Evolutionary conservation across 441 rosid species (phyloP).

Genomic region (Adansonia rubrostipa): DNA sequence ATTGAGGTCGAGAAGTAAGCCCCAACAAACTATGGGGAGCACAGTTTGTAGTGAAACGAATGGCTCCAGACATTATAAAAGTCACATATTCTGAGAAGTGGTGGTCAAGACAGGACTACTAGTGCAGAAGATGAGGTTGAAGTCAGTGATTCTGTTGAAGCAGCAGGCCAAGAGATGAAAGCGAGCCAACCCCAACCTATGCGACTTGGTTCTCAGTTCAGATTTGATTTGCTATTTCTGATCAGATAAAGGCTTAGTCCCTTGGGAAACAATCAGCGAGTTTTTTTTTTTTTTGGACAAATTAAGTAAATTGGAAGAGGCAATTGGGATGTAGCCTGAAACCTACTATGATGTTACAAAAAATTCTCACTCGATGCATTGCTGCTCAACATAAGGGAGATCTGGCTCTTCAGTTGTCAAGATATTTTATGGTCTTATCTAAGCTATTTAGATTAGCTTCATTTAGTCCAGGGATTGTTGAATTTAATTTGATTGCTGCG

Average conservation of each 20-base stretch:
- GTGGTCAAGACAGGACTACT: constrained; percentile 13
- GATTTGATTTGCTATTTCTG: constrained; percentile 49
- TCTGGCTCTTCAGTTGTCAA: too few species aligned
- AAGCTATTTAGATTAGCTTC: too few species aligned
- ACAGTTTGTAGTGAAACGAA: constrained; percentile 25
- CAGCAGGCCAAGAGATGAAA: neutral
- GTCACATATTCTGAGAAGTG: neutral
- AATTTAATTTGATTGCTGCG: too few species aligned
- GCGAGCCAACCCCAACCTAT: too few species aligned
- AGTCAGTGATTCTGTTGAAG: neutral
- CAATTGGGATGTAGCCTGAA: neutral
- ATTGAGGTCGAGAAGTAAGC: constrained; percentile 17
- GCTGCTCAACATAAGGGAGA: too few species aligned
- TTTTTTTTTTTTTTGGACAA: neutral
- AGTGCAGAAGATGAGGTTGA: constrained; percentile 5
- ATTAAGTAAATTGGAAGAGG: constrained; percentile 20
- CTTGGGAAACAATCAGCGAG: constrained; percentile 16
- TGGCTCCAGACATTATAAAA: neutral
- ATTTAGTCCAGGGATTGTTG: too few species aligned
- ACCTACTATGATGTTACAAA: constrained; percentile 1
- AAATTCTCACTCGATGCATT: too few species aligned
- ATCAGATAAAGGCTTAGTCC: constrained; percentile 35
- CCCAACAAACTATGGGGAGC: constrained; percentile 16
- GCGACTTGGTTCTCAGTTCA: constrained; percentile 29
- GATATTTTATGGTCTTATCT: too few species aligned